These are phyloP conservation scores for Coemansia aciculifera DNA, from an alignment of 192 early-diverging fungal species.

Conservation along the genomic window DNA sequence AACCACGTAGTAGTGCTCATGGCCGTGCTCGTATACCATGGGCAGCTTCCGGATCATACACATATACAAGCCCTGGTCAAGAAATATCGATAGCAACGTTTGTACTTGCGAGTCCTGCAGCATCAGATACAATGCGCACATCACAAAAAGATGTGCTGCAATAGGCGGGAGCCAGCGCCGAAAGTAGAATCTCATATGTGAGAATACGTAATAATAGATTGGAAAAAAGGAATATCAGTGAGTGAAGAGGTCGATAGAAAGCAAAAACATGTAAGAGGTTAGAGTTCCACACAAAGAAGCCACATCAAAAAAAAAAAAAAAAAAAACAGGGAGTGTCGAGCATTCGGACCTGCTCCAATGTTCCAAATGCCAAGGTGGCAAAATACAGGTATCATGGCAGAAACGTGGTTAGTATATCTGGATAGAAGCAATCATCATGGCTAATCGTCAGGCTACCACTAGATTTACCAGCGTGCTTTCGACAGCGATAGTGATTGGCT, in stretches of 20 bases:
- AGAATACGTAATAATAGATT: background rate
- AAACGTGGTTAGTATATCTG: background rate
- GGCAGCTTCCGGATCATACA: constrained; percentile 41
- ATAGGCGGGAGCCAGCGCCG: constrained; percentile 28
- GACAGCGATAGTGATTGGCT: no score
- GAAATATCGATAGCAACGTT: constrained; percentile 8
- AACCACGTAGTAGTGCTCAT: constrained; percentile 42
- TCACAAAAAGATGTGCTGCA: background rate
- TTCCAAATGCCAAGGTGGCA: background rate
- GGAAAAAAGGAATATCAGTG: background rate
- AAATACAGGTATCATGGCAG: background rate
- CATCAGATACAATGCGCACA: constrained; percentile 16
- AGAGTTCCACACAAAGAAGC: background rate
- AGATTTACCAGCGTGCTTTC: no score
- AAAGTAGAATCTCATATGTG: constrained; percentile 23
- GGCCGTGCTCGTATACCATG: constrained; percentile 42
- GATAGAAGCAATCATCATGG: no score
- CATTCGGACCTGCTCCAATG: background rate
- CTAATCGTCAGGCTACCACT: no score
- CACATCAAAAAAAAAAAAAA: no score
- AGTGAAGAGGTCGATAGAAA: background rate
- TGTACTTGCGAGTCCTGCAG: constrained; percentile 14
- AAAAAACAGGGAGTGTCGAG: background rate
- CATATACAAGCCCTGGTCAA: constrained; percentile 21
- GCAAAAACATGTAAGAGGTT: background rate